Evolutionary conservation across 305 asterid species (phyloP), one percentile per base, ranked within the genome.

Genomic region (Nicotiana rustica): DNA sequence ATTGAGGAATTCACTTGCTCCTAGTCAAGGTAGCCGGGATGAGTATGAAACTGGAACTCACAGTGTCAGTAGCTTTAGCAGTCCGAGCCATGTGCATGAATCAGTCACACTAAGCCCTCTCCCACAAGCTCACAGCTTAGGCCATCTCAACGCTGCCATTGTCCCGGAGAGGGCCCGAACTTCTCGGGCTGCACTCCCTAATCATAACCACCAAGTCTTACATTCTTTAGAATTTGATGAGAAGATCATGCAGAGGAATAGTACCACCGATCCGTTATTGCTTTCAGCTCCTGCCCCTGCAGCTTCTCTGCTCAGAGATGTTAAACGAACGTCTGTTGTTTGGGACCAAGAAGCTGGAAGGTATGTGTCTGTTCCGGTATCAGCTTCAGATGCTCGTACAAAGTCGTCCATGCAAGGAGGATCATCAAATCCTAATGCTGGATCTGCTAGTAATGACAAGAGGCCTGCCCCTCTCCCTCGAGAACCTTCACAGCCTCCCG

Each of bases 291-390:
- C 91, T 13, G 83, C 78, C 17, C 88, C 89, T 14, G 69, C 93
- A 14, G 83, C 92, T 64, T 86, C 97, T 69, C 86, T 96, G 71
- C 88, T 91, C 38, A 85, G 97, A 84, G 99, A 96, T 29, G 88
- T 94, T 47, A 94, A 92, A 83, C 89, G 98, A 83, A 91, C 98
- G 18, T 96, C 98, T 19, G 98, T 96, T 14, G 96, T 92, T 80
- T 96, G 98, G 98, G 98, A 96, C 89, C 98, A 93, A 88, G 97
- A 94, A 91, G 98, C 98, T 18, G 99, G 99, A 52, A 86, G 99
- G 84, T 96, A 96, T 18, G 90, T 96, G 18, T 94, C 99, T 2
- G 90, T 94, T 21, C 97, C 97, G 1, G 85, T 89, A 31, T 86
- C 97, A 36, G 94, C 97, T 82, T 78, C 93, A 19, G 99, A 92